Base-by-base conservation (phyloP, 2,329 filamentous ascomycete species). In the Phyllosticta citriasiana region DNA sequence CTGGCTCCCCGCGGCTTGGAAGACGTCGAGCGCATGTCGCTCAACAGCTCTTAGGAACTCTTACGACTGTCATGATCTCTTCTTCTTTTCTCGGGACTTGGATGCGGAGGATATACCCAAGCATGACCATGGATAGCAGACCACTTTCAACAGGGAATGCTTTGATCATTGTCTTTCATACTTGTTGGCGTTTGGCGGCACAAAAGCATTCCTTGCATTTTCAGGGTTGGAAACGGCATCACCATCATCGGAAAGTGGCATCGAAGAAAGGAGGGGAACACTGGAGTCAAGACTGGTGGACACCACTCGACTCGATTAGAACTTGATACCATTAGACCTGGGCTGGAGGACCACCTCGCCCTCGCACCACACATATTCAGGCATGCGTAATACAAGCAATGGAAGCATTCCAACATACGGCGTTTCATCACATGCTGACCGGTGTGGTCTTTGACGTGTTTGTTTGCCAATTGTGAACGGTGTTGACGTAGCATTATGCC, bases 1-100 rank as follows among this genome's bases (percentile, higher is more conserved):
- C 22, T 60, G 35, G 50, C 69, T 65, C 64, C 68, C 70, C 35
- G 47, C 16, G 14, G 16, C 40, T 33, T 53, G 12, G 55, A 59
- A 10, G 61, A 64, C 47, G 50, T 62, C 30, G 63, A 64, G 47
- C 58, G 54, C 19, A 58, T 64, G 16, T 56, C 55, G 40, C 59
- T 63, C 14, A 57, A 62, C 33, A 30, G 57, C 19, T 62, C 59
- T 14, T 61, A 57, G 57, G 54, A 53, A 61, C 57, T 57, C 53
- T 60, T 53, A 50, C 27, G n/a, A 14, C 53, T 57, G 27, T 40
- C n/a, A 47, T 16, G 40, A 47, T 7, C 14, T 47, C 53, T 33
- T 27, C 30, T 51, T 25, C 22, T 52, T 7, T 26, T 27, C n/a
- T 26, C 25, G 52, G 58, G 50, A 61, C 59, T 61, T 61, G 59